Base-by-base conservation (phyloP, 768 basidiomycete species). In the Leccinum sublutescens region DNA sequence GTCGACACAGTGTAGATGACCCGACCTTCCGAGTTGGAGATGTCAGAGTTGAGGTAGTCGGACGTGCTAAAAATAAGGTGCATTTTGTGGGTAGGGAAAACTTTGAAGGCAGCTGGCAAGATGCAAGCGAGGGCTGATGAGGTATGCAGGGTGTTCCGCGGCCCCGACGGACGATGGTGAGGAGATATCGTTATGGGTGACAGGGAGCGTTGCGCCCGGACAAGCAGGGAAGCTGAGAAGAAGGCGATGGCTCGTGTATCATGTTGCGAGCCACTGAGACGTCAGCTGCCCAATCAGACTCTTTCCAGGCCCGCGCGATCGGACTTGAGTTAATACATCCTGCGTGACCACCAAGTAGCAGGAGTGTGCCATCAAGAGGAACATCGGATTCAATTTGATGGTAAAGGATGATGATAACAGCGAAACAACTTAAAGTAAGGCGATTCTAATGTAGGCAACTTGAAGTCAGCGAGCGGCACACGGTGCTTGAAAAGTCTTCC, bases 1-100 rank as follows among this genome's bases (percentile, higher is more conserved):
- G 69, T 66, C 27, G 60, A 66, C 3, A 71, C 49, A n/a, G 62
- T 54, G 62, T 66, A 70, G 21, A 69, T 62, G 15, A 63, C 33
- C 11, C 3, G 69, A 4, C 69, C 69, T 11, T 51, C 49, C 4
- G 51, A 54, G n/a, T 71, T 54, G 27, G 59, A 66, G 5, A 70
- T 58, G 47, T 65, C 49, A 3, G 63, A 55, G 29, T 70, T 71
- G 52, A 23, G 57, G 49, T 60, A 59, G 49, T 69, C 59, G 9
- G 66, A 57, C 7, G 64, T 52, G 21, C 61, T 66, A 54, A 69
- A 69, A 38, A 66, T 5, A 50, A 69, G 68, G 17, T 27, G 59
- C 68, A 69, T 69, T 34, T 43, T 60, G 49, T 8, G 15, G 17
- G 33, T 19, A 19, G 34, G 33, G 33, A 1, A 29, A 55, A 31